These are phyloP conservation scores for Elongisporangium senticosum DNA, from an alignment of 352 stramenopile genomes.

Conservation along the genomic window DNA sequence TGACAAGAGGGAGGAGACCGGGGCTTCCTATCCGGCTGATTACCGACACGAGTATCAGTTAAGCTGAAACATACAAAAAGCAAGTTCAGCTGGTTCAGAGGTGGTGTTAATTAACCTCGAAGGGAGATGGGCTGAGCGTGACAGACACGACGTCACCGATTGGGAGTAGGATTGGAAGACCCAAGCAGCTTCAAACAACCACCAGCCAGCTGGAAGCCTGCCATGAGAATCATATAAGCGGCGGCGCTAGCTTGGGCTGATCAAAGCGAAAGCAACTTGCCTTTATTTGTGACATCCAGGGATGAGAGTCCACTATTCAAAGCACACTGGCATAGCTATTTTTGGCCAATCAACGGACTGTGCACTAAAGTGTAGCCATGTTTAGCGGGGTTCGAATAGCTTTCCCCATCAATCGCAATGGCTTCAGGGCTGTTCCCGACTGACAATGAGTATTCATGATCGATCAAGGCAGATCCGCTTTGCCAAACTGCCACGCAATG, in stretches of 20 bases:
- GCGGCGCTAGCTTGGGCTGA: no score
- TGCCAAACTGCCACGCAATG: constrained; percentile 6
- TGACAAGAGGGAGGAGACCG: not conserved
- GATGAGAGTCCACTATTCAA: no score
- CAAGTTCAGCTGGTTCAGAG: not conserved
- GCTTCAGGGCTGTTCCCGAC: not conserved
- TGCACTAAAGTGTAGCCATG: no score
- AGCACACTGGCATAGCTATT: no score
- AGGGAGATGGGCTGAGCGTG: not conserved
- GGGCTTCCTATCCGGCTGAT: not conserved
- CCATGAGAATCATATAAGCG: no score
- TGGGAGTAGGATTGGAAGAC: not conserved
- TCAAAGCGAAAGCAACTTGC: no score
- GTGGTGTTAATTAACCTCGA: not conserved
- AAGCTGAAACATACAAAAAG: not conserved
- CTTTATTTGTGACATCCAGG: no score
- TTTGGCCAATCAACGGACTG: no score
- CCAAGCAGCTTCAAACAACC: not conserved
- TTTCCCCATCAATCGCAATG: no score
- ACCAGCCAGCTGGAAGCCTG: no score
- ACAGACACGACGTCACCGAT: not conserved
- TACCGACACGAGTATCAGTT: not conserved
- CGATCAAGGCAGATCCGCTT: not conserved
- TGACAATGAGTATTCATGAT: not conserved
- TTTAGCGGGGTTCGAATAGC: no score